Conservation (phyloP, 2,329 filamentous ascomycete genomes). For the Myriosclerotinia duriaeana region DNA sequence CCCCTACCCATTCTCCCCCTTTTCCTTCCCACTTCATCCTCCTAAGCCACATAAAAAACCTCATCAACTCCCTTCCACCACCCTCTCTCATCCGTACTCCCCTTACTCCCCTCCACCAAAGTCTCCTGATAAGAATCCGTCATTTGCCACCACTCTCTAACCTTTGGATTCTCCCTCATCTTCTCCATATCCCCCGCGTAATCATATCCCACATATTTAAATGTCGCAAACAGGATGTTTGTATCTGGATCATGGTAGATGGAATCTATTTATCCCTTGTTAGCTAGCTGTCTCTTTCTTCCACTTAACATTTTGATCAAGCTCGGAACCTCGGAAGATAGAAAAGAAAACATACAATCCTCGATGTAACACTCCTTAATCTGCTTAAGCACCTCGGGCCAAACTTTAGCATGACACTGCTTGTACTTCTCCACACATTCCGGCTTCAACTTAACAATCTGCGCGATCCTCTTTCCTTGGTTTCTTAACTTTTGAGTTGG, state of each 20-base stretch:
- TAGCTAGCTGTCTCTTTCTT: not conserved
- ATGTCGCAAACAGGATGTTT: slow-evolving; percentile 68
- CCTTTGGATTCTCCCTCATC: slow-evolving; percentile 71
- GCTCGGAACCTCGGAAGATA: not conserved
- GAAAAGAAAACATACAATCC: slow-evolving; percentile 56
- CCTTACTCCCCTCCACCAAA: slow-evolving; percentile 58
- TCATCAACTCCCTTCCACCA: slow-evolving; percentile 72
- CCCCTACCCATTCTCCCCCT: slow-evolving; percentile 25
- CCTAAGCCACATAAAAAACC: slow-evolving; percentile 60
- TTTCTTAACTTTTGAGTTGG: slow-evolving; percentile 38
- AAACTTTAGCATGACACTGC: slow-evolving; percentile 69
- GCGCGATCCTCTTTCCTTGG: slow-evolving; percentile 60
- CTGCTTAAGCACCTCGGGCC: slow-evolving; percentile 74
- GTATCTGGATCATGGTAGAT: slow-evolving; percentile 67
- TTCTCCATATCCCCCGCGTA: slow-evolving; percentile 73
- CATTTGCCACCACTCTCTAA: slow-evolving; percentile 78
- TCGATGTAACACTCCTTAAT: slow-evolving; percentile 73
- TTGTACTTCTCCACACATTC: slow-evolving; percentile 69
- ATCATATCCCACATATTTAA: slow-evolving; percentile 76
- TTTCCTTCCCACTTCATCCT: too few relatives aligned
- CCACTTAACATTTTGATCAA: not conserved
- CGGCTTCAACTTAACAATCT: slow-evolving; percentile 71
- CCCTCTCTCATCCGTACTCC: slow-evolving; percentile 57
- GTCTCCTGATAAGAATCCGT: slow-evolving; percentile 74
- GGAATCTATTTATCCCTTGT: slow-evolving; percentile 53